phyloP scores from a whole-genome alignment of 352 stramenopile genomes.

The Phytophthora pluvialis region DNA sequence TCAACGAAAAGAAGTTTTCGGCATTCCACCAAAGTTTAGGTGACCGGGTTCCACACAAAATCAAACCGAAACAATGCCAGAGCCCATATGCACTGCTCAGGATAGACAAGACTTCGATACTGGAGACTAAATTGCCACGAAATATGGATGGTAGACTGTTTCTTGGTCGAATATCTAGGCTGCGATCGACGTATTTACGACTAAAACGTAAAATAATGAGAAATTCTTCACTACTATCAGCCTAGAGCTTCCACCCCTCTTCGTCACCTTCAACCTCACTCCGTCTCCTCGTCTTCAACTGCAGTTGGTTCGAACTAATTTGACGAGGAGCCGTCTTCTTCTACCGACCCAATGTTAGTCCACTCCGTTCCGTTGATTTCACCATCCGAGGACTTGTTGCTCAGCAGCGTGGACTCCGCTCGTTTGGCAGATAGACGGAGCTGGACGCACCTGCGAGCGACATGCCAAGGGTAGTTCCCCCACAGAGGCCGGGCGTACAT shows the following conservation, averaged over 20 bases:
- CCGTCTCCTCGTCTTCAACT: background rate
- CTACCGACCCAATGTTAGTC: background rate
- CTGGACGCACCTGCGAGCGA: slow-evolving; percentile 19
- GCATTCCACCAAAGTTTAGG: too few species aligned
- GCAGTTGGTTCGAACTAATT: slow-evolving; percentile 24
- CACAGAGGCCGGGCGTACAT: slow-evolving; percentile 18
- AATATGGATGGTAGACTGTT: too few species aligned
- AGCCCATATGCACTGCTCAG: too few species aligned
- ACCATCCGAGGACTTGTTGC: background rate
- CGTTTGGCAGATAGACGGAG: slow-evolving; percentile 11
- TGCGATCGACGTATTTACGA: too few species aligned
- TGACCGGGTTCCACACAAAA: too few species aligned
- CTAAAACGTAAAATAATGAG: too few species aligned
- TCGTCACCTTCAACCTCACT: background rate
- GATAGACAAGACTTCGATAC: too few species aligned
- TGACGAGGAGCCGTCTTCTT: background rate
- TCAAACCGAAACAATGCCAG: too few species aligned
- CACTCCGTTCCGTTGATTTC: slow-evolving; percentile 8
- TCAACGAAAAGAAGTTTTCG: too few species aligned
- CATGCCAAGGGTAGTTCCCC: background rate
- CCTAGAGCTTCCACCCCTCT: background rate
- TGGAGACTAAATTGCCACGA: too few species aligned
- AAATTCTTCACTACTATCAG: too few species aligned
- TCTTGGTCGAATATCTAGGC: too few species aligned
- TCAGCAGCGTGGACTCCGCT: background rate